Base-by-base conservation (phyloP, 805 yeast species). In the Ogataea chonburiensis region DNA sequence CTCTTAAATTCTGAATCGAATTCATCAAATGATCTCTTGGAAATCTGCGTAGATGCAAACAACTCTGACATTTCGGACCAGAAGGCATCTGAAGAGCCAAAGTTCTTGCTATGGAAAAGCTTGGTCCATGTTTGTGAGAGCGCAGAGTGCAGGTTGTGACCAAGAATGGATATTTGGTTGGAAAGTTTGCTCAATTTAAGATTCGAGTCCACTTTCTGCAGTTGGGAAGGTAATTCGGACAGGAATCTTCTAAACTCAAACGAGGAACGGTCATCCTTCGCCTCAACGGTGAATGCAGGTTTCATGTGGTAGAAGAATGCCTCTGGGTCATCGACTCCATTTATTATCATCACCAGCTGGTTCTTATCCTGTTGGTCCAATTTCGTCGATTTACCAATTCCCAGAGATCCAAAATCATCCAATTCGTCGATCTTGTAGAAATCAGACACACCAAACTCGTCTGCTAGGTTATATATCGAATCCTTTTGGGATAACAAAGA, bases 1-100 rank as follows among this genome's bases (percentile, higher is more conserved):
- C 59, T 66, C 40, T 72, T 68, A 55, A 67, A 74, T n/a, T 57
- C 46, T 44, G 67, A 65, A 46, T 73, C 77, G 37, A 72, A 64
- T 26, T 61, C 50, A 31, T 55, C 31, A 40, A 61, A 36, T 5
- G 53, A 53, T 46, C 59, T 50, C 48, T 40, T 52, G 33, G 38
- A 45, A 21, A 49, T 17, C 16, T 44, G 34, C 15, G 47, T 34
- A 5, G 39, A 31, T 11, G 34, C 38, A 37, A 48, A 47, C 5
- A 47, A 34, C 15, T 34, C 41, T 38, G 60, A 57, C 41, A 69
- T 52, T 5, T 42, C 40, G 11, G 44, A 40, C 77, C 77, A 71
- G 18, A 67, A 52, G 10, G 47, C 43, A 13, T 56, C 56, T 47
- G 68, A 45, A 36, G 60, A 56, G 22, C 60, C 57, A 28, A 60